phyloP scores from a whole-genome alignment of 1,284 basidiomycete species.

The Porphyrellus sp. region DNA sequence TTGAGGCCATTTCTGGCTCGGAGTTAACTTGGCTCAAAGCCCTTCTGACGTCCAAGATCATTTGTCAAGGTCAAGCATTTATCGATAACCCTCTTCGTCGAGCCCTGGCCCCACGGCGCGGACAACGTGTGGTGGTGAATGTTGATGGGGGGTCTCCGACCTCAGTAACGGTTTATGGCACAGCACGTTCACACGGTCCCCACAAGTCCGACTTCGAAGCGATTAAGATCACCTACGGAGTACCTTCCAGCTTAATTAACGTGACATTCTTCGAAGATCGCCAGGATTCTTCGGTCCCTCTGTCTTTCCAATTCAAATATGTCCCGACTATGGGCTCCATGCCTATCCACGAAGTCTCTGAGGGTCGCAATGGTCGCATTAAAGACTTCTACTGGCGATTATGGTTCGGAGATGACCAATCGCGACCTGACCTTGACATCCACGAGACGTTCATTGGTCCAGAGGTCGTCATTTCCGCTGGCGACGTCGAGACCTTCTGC shows the following conservation, averaged over 20 bases:
- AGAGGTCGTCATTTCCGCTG: conserved; percentile 74
- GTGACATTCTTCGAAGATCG: conserved; percentile 87
- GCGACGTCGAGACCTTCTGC: conserved; percentile 86
- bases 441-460: conserved; percentile 81
- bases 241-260: conserved; percentile 58
- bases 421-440: conserved; percentile 72
- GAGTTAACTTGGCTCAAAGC: conserved; percentile 86
- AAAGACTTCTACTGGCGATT: conserved; percentile 97
- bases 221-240: conserved; percentile 68
- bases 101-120: conserved; percentile 77
- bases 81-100: conserved; percentile 89
- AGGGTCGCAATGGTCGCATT: conserved; percentile 87
- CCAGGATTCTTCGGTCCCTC: conserved; percentile 71
- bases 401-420: conserved; percentile 87
- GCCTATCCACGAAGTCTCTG: conserved; percentile 89
- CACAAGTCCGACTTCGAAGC: conserved; percentile 82
- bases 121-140: conserved; percentile 73
- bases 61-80: conserved; percentile 83
- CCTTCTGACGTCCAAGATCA: conserved; percentile 75
- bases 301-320: conserved; percentile 83
- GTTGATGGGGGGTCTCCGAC: conserved; percentile 46
- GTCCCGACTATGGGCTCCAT: conserved; percentile 87
- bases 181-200: conserved; percentile 75
- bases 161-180: conserved; percentile 68
- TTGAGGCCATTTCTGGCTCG: conserved; percentile 80